phyloP scores from a whole-genome alignment of 2,329 filamentous ascomycete genomes.

The Aspergillus sp. region DNA sequence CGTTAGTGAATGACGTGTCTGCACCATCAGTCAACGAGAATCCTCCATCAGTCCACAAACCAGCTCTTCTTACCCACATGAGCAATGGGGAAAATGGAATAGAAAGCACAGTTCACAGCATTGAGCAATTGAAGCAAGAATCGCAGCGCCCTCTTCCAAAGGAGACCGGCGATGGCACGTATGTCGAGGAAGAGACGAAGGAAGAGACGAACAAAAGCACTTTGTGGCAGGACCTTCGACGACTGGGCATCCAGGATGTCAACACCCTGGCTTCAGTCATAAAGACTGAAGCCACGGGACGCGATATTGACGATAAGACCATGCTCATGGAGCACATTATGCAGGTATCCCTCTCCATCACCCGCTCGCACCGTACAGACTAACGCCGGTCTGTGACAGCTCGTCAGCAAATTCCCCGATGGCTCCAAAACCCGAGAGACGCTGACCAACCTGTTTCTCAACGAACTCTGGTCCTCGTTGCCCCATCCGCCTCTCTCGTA shows the following conservation, averaged over 20 bases:
- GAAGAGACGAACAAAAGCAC: constrained; percentile 46
- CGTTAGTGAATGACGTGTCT: background rate
- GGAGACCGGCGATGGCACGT: constrained; percentile 62
- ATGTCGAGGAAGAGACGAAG: constrained; percentile 48
- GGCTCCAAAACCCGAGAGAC: constrained; percentile 60
- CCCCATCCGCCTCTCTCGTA: constrained; percentile 70
- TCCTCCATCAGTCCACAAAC: background rate
- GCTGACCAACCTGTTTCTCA: constrained; percentile 66
- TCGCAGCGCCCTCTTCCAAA: constrained; percentile 61
- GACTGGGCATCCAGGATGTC: constrained; percentile 57
- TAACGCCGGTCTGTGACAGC: constrained; percentile 30
- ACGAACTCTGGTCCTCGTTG: constrained; percentile 67
- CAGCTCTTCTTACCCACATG: background rate
- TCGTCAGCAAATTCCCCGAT: constrained; percentile 63
- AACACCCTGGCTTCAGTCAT: constrained; percentile 63
- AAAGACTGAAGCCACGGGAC: constrained; percentile 61
- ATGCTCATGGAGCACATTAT: constrained; percentile 75
- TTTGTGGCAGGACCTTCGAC: constrained; percentile 56
- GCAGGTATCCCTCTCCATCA: constrained; percentile 35
- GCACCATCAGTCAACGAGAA: background rate
- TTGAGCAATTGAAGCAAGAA: constrained; percentile 50
- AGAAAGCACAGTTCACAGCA: constrained; percentile 32
- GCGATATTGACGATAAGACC: constrained; percentile 69
- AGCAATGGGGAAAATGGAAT: background rate
- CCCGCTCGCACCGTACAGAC: background rate